Evolutionary conservation across 257 asterid species (phyloP).

Genomic region (Eucommia ulmoides): DNA sequence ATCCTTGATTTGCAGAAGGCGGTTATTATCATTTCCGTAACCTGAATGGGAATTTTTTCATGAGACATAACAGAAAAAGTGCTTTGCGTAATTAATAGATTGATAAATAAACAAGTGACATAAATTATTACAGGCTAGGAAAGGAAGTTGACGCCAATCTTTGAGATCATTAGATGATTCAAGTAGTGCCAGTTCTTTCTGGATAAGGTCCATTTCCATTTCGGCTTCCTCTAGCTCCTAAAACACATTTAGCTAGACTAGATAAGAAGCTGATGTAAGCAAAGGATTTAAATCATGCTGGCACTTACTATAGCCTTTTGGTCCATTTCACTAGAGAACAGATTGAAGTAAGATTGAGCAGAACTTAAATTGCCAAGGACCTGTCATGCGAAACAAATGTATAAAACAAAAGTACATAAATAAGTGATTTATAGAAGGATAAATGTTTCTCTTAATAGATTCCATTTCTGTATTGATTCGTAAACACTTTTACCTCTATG

Average conservation of each 20-base stretch:
- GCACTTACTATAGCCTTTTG: conserved; percentile 18
- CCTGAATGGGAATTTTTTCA: conserved; percentile 29
- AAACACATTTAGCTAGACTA: conserved; percentile 12
- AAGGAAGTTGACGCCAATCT: conserved; percentile 47
- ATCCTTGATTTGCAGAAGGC: conserved; percentile 72
- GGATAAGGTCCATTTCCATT: conserved; percentile 84
- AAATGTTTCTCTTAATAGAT: too few relatives aligned
- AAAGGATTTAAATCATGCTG: neutral
- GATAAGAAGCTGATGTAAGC: conserved; percentile 2
- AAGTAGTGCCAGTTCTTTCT: conserved; percentile 33
- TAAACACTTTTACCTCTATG: too few relatives aligned
- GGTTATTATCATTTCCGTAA: conserved; percentile 36
- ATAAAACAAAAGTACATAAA: too few relatives aligned
- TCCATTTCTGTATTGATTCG: too few relatives aligned
- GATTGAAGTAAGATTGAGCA: conserved; percentile 21
- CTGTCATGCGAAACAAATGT: conserved; percentile 10
- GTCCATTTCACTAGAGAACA: conserved; percentile 19
- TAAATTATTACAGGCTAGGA: conserved; percentile 41
- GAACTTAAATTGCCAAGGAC: conserved; percentile 23
- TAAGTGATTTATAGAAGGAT: too few relatives aligned
- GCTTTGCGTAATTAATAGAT: too few relatives aligned
- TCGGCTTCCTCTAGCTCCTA: conserved; percentile 97
- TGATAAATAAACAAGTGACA: conserved; percentile 5
- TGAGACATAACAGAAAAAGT: conserved; percentile 4
- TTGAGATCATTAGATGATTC: conserved; percentile 39